These are phyloP conservation scores for Ceriops decandra DNA, from an alignment of 345 rosid genomes.

Conservation along the genomic window DNA sequence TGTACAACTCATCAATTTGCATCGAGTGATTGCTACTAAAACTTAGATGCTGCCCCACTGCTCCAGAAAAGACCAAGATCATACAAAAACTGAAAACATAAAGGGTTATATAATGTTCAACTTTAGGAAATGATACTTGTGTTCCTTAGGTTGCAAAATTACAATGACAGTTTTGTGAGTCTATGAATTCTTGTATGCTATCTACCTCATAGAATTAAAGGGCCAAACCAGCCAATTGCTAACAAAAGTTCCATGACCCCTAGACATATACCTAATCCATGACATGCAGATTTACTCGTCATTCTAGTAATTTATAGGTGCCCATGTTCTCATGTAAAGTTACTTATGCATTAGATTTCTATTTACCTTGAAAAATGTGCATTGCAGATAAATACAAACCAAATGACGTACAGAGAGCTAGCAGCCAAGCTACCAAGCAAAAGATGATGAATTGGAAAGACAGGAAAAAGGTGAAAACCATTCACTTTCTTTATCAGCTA, in stretches of 20 bases:
- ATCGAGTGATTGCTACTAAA: constrained; percentile 1
- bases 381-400: too few relatives aligned
- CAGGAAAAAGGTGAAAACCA: not conserved
- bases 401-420: too few relatives aligned
- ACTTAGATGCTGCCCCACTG: not conserved
- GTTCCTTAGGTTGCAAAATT: not conserved
- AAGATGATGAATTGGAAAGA: not conserved
- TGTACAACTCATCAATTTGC: not conserved
- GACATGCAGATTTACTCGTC: not conserved
- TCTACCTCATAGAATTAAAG: not conserved
- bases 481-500: not conserved
- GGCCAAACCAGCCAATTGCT: not conserved
- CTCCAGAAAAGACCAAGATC: not conserved
- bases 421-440: not conserved
- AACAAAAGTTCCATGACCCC: not conserved
- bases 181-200: not conserved
- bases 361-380: not conserved
- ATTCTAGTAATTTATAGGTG: not conserved
- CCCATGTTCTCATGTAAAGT: not conserved
- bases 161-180: not conserved
- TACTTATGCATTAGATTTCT: not conserved
- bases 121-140: not conserved
- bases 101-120: not conserved
- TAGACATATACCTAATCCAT: not conserved
- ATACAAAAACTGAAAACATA: too few relatives aligned